These are phyloP conservation scores for button mushroom (Agaricus bisporus) DNA, from an alignment of 768 basidiomycete species.

Conservation along the genomic window DNA sequence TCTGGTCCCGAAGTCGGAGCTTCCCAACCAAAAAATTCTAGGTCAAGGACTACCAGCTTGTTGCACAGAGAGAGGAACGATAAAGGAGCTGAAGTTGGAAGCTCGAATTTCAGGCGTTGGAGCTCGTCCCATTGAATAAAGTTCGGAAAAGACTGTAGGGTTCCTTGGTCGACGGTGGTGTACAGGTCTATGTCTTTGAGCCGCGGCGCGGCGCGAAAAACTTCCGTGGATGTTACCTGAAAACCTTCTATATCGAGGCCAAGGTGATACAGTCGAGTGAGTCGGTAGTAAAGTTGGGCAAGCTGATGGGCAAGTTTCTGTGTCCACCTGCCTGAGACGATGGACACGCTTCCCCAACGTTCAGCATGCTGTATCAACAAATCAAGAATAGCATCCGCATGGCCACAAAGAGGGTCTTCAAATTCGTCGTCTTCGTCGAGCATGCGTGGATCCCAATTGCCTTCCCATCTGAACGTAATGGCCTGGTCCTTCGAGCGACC, in stretches of 20 bases:
- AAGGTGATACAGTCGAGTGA: neutral
- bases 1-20: neutral
- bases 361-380: constrained; percentile 16
- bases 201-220: neutral
- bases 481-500: constrained; percentile 1
- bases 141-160: neutral
- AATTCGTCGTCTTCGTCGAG: constrained; percentile 14
- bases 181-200: neutral
- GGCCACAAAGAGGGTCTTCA: constrained; percentile 14
- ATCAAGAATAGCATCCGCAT: constrained; percentile 15
- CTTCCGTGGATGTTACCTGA: neutral
- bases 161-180: neutral
- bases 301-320: constrained; percentile 17
- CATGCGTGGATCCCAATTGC: constrained; percentile 11
- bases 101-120: neutral
- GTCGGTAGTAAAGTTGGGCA: constrained; percentile 11
- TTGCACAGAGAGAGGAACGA: neutral
- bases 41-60: neutral
- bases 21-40: neutral
- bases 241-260: neutral
- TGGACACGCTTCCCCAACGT: constrained; percentile 16
- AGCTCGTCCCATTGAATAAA: neutral
- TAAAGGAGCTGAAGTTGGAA: neutral
- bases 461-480: constrained; percentile 2
- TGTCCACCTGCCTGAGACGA: constrained; percentile 14